Base-by-base conservation (phyloP, 2,329 filamentous ascomycete genomes). In the Seiridium cupressi region DNA sequence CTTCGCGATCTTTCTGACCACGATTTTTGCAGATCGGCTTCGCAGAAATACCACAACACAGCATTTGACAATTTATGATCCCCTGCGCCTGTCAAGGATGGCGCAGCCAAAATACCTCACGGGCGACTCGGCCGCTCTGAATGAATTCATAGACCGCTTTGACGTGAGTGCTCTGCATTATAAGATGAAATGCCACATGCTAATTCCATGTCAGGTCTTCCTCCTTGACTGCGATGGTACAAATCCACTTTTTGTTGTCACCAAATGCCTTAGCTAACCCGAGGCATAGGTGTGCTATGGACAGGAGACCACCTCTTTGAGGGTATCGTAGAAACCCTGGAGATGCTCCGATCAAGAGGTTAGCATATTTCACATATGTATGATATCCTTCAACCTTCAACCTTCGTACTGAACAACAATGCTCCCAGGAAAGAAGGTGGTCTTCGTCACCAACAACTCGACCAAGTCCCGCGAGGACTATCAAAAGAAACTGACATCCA, bases 371-470 rank as follows among this genome's bases (percentile, higher is more conserved):
- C 32, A 54, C 31, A 62, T 18, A 13, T 32, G 8, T 4, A 13
- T 8, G 4, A 11, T 18, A 11, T n/a, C 11, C 2, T n/a, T 35
- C 5, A 32, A 38, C 8, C 61, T 44, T 59, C 51, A 13, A 61
- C 11, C 32, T 13, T 9, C 35, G 44, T 11, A 11, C 44, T 60
- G 18, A 26, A 26, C 1, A 26, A 2, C 18, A 26, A 26, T 26
- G 18, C 18, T 51, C 11, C 35, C 57, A 95, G 93, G 92, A 72
- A 99, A 99, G 77, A 89, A 89, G 73, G 84, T 95, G 40, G 88
- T 99, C 58, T 99, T 99, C 72, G 95, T 99, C 57, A 99, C 95
- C 46, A 99, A 99, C 80, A 99, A 99, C 80, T 97, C 93, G 71
- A 98, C 95, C 60, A 99, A 99, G 75, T 97, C 94, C 9, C 90